Evolutionary conservation across 495 filamentous ascomycete genomes (phyloP).

Genomic region (Podospora appendiculata): DNA sequence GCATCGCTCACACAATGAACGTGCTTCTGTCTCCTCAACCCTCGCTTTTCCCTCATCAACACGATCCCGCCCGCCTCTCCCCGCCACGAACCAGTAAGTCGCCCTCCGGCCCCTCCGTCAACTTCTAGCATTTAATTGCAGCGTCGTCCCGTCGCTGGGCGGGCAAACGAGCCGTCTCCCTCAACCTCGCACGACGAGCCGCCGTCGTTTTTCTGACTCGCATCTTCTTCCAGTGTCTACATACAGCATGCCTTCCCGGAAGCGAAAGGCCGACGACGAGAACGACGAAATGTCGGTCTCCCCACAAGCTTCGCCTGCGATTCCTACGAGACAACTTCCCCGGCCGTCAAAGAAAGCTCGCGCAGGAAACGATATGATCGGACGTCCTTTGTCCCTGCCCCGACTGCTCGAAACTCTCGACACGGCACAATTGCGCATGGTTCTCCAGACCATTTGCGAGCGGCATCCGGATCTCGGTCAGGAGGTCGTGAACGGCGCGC

Average conservation of each 20-base stretch:
- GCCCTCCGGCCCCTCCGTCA: not conserved
- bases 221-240: conserved; percentile 42
- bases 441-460: conserved; percentile 82
- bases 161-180: no score
- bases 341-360: conserved; percentile 55
- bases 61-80: conserved; percentile 62
- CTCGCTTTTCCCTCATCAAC: conserved; percentile 69
- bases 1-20: conserved; percentile 34
- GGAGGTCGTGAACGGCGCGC: conserved; percentile 79
- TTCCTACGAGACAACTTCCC: conserved; percentile 52
- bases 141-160: not conserved
- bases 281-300: conserved; percentile 85
- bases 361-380: conserved; percentile 56
- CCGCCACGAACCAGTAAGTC: conserved; percentile 62
- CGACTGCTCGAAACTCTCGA: conserved; percentile 88
- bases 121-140: conserved; percentile 1
- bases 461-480: conserved; percentile 73
- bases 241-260: conserved; percentile 51
- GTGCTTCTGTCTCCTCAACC: conserved; percentile 47
- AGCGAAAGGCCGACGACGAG: conserved; percentile 87
- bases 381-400: conserved; percentile 71
- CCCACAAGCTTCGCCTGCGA: conserved; percentile 69
- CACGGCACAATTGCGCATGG: conserved; percentile 67
- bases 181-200: not conserved
- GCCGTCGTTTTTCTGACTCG: not conserved